Conservation (phyloP, 805 yeast species). For the Isabelozyma gotoi region DNA sequence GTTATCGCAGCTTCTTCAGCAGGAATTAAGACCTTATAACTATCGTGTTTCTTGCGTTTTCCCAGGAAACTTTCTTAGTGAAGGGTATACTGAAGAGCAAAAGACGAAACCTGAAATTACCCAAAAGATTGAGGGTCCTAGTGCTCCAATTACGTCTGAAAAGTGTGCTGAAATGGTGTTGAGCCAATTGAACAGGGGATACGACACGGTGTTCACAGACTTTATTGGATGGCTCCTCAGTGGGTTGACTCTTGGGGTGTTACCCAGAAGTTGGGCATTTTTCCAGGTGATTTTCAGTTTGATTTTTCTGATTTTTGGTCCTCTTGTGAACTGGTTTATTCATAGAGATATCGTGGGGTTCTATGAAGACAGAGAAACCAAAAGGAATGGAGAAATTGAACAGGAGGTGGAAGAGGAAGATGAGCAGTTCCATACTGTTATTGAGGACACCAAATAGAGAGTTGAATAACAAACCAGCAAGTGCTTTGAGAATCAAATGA, state of each 20-base stretch:
- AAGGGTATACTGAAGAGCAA: slow-evolving; percentile 83
- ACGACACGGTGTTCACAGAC: slow-evolving; percentile 78
- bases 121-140: slow-evolving; percentile 79
- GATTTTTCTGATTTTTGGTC: slow-evolving; percentile 42
- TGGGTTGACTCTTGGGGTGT: slow-evolving; percentile 62
- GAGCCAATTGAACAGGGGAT: slow-evolving; percentile 57
- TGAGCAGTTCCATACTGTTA: not conserved
- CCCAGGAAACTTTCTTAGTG: slow-evolving; percentile 90
- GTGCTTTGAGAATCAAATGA: too few species aligned
- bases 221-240: slow-evolving; percentile 79
- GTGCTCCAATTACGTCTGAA: slow-evolving; percentile 64
- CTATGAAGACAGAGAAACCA: slow-evolving; percentile 34
- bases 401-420: slow-evolving; percentile 4
- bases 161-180: slow-evolving; percentile 65
- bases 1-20: slow-evolving; percentile 74
- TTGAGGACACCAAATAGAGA: not conserved
- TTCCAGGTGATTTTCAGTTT: slow-evolving; percentile 40
- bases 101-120: slow-evolving; percentile 85
- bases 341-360: slow-evolving; percentile 51
- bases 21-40: slow-evolving; percentile 70
- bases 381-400: slow-evolving; percentile 1
- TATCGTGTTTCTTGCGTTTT: slow-evolving; percentile 71
- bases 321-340: slow-evolving; percentile 55
- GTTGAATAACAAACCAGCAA: too few species aligned
- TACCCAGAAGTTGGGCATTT: slow-evolving; percentile 62